phyloP scores from a whole-genome alignment of 2,329 filamentous ascomycete genomes.

The Tolypocladium ovalisporum region DNA sequence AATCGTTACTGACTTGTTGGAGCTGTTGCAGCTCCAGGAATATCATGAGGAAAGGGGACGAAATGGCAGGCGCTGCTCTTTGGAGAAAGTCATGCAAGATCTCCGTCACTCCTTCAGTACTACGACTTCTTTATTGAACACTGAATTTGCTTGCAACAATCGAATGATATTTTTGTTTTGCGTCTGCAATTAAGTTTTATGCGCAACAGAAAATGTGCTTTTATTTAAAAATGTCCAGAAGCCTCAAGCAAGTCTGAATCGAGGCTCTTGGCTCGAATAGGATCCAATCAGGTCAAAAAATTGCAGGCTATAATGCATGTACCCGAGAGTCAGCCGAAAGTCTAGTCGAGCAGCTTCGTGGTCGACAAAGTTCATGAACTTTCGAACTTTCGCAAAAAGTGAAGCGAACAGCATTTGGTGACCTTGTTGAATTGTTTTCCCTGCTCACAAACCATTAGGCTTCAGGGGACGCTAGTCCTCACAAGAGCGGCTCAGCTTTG shows the following conservation, averaged over 20 bases:
- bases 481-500: slow-evolving; percentile 15
- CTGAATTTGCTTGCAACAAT: neutral
- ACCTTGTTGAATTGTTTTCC: too few relatives aligned
- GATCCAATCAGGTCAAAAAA: too few relatives aligned
- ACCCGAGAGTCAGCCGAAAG: too few relatives aligned
- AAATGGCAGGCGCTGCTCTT: neutral
- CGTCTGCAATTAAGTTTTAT: neutral
- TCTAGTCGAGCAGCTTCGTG: too few relatives aligned
- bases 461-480: slow-evolving; percentile 14
- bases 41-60: neutral
- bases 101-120: neutral
- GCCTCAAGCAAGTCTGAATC: too few relatives aligned
- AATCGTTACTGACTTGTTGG: neutral
- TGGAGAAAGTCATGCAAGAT: neutral
- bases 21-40: neutral
- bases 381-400: too few relatives aligned
- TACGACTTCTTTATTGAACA: neutral
- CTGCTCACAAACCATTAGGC: slow-evolving; percentile 14
- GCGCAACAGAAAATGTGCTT: neutral
- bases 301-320: too few relatives aligned
- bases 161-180: too few relatives aligned
- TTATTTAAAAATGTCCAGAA: too few relatives aligned
- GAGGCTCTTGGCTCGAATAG: too few relatives aligned
- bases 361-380: too few relatives aligned
- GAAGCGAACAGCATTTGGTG: too few relatives aligned